Evolutionary conservation across 495 filamentous ascomycete genomes (phyloP).

Genomic region (Podospora fimiseda): DNA sequence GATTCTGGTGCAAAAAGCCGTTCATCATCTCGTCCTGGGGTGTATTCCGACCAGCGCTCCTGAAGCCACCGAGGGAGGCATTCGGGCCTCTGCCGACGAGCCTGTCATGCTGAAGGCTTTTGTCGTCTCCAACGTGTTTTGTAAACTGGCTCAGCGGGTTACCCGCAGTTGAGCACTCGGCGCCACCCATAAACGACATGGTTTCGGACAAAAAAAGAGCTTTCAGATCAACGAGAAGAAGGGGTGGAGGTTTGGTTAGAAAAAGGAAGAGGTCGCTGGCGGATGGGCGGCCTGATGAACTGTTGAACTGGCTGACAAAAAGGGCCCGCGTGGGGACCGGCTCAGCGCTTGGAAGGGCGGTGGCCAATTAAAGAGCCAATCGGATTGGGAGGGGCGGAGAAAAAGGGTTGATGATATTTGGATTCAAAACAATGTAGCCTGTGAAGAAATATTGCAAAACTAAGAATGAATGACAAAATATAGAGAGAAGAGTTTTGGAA

Average conservation of each 20-base stretch:
- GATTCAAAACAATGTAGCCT: too few relatives aligned
- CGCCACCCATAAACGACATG: slow-evolving; percentile 93
- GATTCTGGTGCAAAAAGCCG: slow-evolving; percentile 74
- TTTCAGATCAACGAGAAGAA: too few relatives aligned
- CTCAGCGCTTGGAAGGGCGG: background rate
- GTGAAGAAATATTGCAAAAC: too few relatives aligned
- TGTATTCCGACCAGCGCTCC: slow-evolving; percentile 32
- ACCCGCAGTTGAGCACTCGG: slow-evolving; percentile 92
- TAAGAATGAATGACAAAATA: too few relatives aligned
- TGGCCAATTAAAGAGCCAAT: too few relatives aligned
- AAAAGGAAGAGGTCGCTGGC: background rate
- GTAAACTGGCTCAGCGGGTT: slow-evolving; percentile 96
- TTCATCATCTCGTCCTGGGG: slow-evolving; percentile 73
- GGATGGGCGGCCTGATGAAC: slow-evolving; percentile 1
- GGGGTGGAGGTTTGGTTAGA: background rate
- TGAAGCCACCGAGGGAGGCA: slow-evolving; percentile 35
- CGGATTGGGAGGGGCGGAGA: too few relatives aligned
- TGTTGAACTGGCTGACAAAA: background rate
- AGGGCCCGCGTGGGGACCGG: background rate
- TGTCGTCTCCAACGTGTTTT: slow-evolving; percentile 92
- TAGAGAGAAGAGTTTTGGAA: too few relatives aligned
- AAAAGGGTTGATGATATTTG: too few relatives aligned
- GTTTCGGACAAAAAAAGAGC: too few relatives aligned
- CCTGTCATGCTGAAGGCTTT: slow-evolving; percentile 83
- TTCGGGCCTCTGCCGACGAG: slow-evolving; percentile 64